These are phyloP conservation scores for Ormosia emarginata DNA, from an alignment of 306 rosid species.

Conservation along the genomic window DNA sequence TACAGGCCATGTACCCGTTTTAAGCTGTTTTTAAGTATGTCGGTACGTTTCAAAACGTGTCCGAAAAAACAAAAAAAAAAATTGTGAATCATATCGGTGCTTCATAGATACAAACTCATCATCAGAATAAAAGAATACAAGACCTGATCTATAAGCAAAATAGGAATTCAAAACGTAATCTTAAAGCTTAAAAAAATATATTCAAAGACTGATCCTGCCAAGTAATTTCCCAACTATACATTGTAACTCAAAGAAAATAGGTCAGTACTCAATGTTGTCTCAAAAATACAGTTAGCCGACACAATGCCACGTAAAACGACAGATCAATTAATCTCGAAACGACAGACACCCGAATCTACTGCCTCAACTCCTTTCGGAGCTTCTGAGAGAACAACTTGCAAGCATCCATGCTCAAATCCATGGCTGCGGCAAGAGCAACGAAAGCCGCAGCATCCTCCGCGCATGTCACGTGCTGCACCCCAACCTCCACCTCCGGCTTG, in stretches of 20 bases:
- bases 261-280: not conserved
- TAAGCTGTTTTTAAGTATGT: too few species aligned
- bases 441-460: constrained; percentile 50
- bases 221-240: constrained; percentile 30
- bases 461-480: constrained; percentile 46
- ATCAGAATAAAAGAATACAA: not conserved
- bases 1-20: too few species aligned
- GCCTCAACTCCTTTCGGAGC: constrained; percentile 47
- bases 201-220: not conserved
- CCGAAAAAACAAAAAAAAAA: too few species aligned
- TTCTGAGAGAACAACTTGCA: constrained; percentile 44
- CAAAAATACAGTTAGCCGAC: not conserved
- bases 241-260: not conserved
- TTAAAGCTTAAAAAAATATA: not conserved
- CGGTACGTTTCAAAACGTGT: too few species aligned
- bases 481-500: constrained; percentile 45
- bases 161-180: constrained; percentile 1
- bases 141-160: constrained; percentile 1
- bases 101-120: not conserved
- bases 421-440: constrained; percentile 50
- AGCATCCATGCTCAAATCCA: constrained; percentile 53
- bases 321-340: not conserved
- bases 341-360: constrained; percentile 17
- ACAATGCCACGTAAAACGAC: constrained; percentile 18
- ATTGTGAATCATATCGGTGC: too few species aligned